phyloP scores from a whole-genome alignment of 257 asterid genomes.

The Primulina tabacum region DNA sequence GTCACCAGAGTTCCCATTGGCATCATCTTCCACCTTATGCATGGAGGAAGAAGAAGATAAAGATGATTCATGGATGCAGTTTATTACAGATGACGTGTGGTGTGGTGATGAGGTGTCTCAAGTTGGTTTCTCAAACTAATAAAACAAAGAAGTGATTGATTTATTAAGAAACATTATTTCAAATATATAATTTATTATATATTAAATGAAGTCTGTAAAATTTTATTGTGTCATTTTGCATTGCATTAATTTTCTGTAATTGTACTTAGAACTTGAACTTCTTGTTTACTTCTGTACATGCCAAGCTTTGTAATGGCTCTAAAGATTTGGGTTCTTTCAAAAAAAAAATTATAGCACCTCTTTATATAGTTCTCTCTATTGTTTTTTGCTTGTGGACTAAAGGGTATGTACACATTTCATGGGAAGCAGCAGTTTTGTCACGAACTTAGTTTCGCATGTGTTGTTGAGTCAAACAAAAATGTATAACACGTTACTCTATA shows the following conservation, averaged over 20 bases:
- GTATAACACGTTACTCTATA: no score
- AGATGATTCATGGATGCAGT: conserved; percentile 97
- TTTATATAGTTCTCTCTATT: conserved; percentile 32
- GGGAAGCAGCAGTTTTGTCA: no score
- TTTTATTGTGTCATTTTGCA: conserved; percentile 25
- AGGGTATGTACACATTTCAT: background rate
- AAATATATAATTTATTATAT: conserved; percentile 16
- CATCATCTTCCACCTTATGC: conserved; percentile 53
- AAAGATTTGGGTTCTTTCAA: conserved; percentile 37
- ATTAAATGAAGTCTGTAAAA: conserved; percentile 25
- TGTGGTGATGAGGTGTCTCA: conserved; percentile 65
- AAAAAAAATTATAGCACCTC: conserved; percentile 18
- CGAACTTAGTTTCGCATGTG: no score
- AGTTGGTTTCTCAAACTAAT: conserved; percentile 55
- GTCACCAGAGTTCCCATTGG: conserved; percentile 71
- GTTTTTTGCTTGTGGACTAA: conserved; percentile 37
- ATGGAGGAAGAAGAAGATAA: conserved; percentile 74
- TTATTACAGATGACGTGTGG: conserved; percentile 90
- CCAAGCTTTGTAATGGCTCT: conserved; percentile 43
- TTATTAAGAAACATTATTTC: conserved; percentile 20
- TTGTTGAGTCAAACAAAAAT: no score
- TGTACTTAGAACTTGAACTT: conserved; percentile 47
- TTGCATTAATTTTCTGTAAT: conserved; percentile 45
- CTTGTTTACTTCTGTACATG: conserved; percentile 23
- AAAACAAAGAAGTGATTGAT: conserved; percentile 26